Evolutionary conservation across 202 grass and related monocot genomes (phyloP), one percentile per base, ranked within the genome.

Genomic region (Dendrocalamus latiflorus): DNA sequence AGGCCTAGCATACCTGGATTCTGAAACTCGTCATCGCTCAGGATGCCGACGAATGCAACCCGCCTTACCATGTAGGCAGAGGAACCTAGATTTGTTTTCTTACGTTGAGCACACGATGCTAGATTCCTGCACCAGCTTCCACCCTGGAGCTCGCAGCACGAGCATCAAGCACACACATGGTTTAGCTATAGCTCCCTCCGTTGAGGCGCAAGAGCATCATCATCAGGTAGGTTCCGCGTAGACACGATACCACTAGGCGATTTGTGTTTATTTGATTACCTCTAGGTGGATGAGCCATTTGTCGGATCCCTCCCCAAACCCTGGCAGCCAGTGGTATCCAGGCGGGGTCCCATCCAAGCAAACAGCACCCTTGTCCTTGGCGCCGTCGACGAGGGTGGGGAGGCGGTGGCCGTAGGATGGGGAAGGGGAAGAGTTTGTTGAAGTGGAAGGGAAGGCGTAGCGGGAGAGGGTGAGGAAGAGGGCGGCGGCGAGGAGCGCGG

Each of bases 271-370:
- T 53, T 1, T 1, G 34, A 30, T 48, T 4, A 77, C 24, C 51
- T 97, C 94, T 59, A 97, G 36, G 77, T 94, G 92, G 78, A 97
- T 51, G 62, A 97, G 88, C 95, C 95, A 94, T n/a, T 49, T 94
- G 67, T 91, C 20, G 3, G 86, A 86, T 36, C 94, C 92, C 37
- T 88, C 82, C 8, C 92, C 92, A 45, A 89, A 94, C 28, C 95
- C 95, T 36, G 76, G 91, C 12, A 75, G 76, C 33, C 94, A 89
- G 81, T 97, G 88, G 82, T 97, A 97, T 1, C 82, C 95, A 0
- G 88, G 90, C 34, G 91, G 86, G 6, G 90, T 94, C 38, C 92
- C 92, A 75, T 97, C 95, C 75, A 97, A 86, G 69, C 92, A 97
- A 38, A 97, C 72, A 12, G 86, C 95, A 44, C 88, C 90, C 70